Evolutionary conservation across 176 grass and related monocot genomes (phyloP), one percentile per base, ranked within the genome.

Genomic region (Canna indica): DNA sequence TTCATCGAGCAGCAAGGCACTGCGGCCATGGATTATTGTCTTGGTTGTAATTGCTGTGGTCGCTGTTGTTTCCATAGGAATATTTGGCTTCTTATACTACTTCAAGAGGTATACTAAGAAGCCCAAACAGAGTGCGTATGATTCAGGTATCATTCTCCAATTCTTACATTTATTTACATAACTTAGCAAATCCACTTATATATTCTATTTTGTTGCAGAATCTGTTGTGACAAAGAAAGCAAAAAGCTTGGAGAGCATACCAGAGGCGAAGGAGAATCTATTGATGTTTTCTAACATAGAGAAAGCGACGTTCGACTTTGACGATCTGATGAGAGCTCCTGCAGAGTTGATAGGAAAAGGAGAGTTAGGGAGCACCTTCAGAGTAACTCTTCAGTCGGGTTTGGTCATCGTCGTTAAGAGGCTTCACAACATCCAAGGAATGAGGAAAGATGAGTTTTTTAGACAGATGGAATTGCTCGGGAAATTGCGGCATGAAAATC

Each of bases 311-410:
- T 99, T 90, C 84, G 69, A 78, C 34, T 42, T 90, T 27, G 84
- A 93, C 71, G 68, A 80, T 45, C 79, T 99, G 36, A 75, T 93
- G 82, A 73, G 75, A 67, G 85, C 94, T 27, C 79, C 94, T 15
- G 94, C 94, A 13, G 80, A 87, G 75, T 76, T 85, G 77, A 71
- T 99, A 13, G 86, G 89, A 50, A 93, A 93, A 72, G 94, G 94
- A 34, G 67, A 78, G 63, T 29, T 93, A n/a, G 94, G 89, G 64
- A 87, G 80, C 71, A 93, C 94, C 31, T 99, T 90, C 73, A 81
- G 64, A 67, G 94, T 90, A 31, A 77, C 75, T 4, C 83, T 93
- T 2, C 60, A 81, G 30, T 78, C 64, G 50, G 73, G 75, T 44
- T 28, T 44, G 22, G 77, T 76, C 14, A 69, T 92, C 54, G 78